phyloP scores from a whole-genome alignment of 2,329 filamentous ascomycete genomes.

The Cercospora janseana region DNA sequence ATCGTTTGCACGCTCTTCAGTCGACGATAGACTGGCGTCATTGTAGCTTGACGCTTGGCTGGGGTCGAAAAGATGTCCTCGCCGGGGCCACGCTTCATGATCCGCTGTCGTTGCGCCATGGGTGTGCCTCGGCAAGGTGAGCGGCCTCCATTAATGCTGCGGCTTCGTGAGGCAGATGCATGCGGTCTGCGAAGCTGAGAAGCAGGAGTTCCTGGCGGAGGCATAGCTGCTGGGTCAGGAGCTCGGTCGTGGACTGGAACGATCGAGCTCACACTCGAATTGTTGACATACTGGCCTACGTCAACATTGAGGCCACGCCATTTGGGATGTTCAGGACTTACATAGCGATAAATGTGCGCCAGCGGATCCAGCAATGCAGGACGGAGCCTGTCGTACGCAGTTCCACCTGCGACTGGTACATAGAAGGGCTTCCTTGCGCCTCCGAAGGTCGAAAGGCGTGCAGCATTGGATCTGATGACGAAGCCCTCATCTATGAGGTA shows the following conservation, averaged over 20 bases:
- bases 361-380: slow-evolving; percentile 32
- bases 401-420: slow-evolving; percentile 24
- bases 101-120: neutral
- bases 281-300: slow-evolving; percentile 13
- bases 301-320: no score
- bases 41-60: slow-evolving; percentile 14
- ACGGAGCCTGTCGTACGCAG: slow-evolving; percentile 29
- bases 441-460: slow-evolving; percentile 22
- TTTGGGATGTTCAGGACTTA: no score
- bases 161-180: slow-evolving; percentile 14
- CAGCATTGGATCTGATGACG: slow-evolving; percentile 20
- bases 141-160: no score
- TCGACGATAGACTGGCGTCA: slow-evolving; percentile 16
- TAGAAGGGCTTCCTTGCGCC: slow-evolving; percentile 24
- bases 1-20: slow-evolving; percentile 26
- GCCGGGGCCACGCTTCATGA: slow-evolving; percentile 8
- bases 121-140: no score
- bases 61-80: slow-evolving; percentile 18
- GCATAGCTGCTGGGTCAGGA: slow-evolving; percentile 22
- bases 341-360: slow-evolving; percentile 25
- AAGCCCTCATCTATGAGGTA: slow-evolving; percentile 28
- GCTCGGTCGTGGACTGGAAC: slow-evolving; percentile 17
- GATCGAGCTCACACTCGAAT: neutral
- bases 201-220: slow-evolving; percentile 27
- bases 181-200: slow-evolving; percentile 11